phyloP scores from a whole-genome alignment of 495 filamentous ascomycete species.

The Podospora pseudoanserina region DNA sequence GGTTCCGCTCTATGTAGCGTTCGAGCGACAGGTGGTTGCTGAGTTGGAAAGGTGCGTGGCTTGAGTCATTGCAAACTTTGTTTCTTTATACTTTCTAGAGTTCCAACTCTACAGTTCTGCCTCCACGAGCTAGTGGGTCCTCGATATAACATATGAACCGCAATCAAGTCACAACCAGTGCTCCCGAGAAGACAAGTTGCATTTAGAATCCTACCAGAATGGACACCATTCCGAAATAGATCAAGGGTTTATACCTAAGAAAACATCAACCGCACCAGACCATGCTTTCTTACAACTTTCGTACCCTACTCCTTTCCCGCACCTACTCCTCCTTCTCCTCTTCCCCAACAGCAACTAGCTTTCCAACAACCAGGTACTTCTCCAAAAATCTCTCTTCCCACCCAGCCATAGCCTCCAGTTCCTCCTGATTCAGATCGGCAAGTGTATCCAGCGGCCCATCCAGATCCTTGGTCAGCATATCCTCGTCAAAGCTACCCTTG shows the following conservation, averaged over 20 bases:
- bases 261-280: too few relatives aligned
- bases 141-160: too few relatives aligned
- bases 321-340: constrained; percentile 24
- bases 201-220: too few relatives aligned
- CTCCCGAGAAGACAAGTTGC: too few relatives aligned
- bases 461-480: constrained; percentile 92
- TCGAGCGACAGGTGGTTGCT: constrained; percentile 1
- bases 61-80: not conserved
- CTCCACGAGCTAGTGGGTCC: too few relatives aligned
- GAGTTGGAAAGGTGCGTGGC: constrained; percentile 2
- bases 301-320: too few relatives aligned
- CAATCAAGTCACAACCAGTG: too few relatives aligned
- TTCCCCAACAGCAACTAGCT: constrained; percentile 59
- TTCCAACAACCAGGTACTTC: constrained; percentile 95
- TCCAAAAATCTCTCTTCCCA: constrained; percentile 92
- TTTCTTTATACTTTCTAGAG: too few relatives aligned
- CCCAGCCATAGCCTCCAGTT: constrained; percentile 76
- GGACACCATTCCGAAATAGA: too few relatives aligned
- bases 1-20: not conserved
- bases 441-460: constrained; percentile 82
- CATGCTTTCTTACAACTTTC: too few relatives aligned
- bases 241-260: too few relatives aligned
- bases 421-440: constrained; percentile 66
- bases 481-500: constrained; percentile 88
- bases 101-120: too few relatives aligned